A percentile compares a stretch with the other conserved stretches of the same genome.
phyloP scores from a whole-genome alignment of 1,139 yeast genomes.

The Debaryomycetaceae sp. region DNA sequence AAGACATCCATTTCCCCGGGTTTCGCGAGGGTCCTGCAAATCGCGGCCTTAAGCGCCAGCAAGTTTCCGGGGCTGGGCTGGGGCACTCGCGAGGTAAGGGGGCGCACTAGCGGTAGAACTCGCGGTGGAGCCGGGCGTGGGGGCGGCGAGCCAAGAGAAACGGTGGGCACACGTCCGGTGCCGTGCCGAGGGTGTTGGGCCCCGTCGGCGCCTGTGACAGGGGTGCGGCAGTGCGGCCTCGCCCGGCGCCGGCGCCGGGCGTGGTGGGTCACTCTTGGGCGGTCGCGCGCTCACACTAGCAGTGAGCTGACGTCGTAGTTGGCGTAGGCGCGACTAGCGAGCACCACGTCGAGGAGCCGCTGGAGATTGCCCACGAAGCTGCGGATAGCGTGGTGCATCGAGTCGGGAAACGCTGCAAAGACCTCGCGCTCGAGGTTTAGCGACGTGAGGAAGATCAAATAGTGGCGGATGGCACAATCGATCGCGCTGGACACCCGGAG shows the following conservation, averaged over 20 bases:
- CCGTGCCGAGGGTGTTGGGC: not conserved
- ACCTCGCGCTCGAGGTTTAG: conserved; percentile 3
- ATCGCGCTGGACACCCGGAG: conserved; percentile 1
- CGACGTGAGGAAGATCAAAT: conserved; percentile 3
- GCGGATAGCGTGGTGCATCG: conserved; percentile 1
- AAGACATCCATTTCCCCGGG: conserved; percentile 9
- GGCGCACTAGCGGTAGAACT: not conserved
- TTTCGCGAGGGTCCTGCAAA: conserved; percentile 1
- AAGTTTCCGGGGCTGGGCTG: not conserved
- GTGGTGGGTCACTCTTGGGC: not conserved
- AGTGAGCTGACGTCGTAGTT: conserved; percentile 1
- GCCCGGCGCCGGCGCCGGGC: not conserved
- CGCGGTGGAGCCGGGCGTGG: not conserved
- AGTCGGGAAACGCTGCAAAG: conserved; percentile 1
- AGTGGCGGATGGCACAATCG: conserved; percentile 2
- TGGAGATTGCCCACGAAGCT: conserved; percentile 1
- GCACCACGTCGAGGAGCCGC: conserved; percentile 2
- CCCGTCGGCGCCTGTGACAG: not conserved
- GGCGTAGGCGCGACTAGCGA: not conserved
- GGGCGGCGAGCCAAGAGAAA: not conserved
- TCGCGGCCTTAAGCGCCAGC: conserved; percentile 2
- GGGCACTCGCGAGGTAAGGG: not conserved
- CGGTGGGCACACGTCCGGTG: not conserved
- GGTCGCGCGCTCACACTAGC: not conserved
- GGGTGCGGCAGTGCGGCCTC: too few relatives aligned